These are phyloP conservation scores for Plasmodium malariae DNA, from an alignment of 169 alveolate genomes.

Conservation along the genomic window DNA sequence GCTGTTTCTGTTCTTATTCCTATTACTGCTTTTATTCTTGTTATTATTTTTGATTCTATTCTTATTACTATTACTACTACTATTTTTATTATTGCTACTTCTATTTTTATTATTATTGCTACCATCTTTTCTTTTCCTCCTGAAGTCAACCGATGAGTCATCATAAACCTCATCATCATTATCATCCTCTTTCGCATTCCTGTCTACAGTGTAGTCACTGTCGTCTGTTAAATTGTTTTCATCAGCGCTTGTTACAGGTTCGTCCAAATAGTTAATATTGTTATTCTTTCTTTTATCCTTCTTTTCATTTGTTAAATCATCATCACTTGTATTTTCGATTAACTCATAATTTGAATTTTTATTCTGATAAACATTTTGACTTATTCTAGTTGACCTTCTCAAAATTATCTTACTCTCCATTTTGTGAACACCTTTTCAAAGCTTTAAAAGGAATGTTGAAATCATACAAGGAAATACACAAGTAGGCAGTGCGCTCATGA, in stretches of 20 bases:
- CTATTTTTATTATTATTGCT: background rate
- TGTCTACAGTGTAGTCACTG: slow-evolving; percentile 27
- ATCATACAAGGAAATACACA: background rate
- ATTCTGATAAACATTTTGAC: slow-evolving; percentile 18
- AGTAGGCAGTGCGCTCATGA: background rate
- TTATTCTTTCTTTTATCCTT: slow-evolving; percentile 18
- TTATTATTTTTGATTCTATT: background rate
- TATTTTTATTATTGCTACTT: background rate
- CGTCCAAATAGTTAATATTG: background rate
- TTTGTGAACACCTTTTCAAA: background rate
- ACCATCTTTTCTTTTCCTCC: background rate
- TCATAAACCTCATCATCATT: slow-evolving; percentile 16
- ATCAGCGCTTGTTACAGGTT: slow-evolving; percentile 20
- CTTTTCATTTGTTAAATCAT: background rate
- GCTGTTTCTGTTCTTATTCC: background rate
- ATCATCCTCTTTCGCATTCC: background rate
- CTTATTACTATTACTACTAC: background rate
- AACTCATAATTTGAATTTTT: slow-evolving; percentile 19
- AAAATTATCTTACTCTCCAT: slow-evolving; percentile 52
- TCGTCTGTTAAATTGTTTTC: slow-evolving; percentile 35
- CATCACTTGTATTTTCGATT: slow-evolving; percentile 20
- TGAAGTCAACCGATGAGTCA: background rate
- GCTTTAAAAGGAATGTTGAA: background rate
- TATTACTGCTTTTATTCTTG: background rate
- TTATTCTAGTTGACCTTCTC: slow-evolving; percentile 54